Evolutionary conservation across 768 basidiomycete genomes (phyloP).

Genomic region (Tylopilus intermedius): DNA sequence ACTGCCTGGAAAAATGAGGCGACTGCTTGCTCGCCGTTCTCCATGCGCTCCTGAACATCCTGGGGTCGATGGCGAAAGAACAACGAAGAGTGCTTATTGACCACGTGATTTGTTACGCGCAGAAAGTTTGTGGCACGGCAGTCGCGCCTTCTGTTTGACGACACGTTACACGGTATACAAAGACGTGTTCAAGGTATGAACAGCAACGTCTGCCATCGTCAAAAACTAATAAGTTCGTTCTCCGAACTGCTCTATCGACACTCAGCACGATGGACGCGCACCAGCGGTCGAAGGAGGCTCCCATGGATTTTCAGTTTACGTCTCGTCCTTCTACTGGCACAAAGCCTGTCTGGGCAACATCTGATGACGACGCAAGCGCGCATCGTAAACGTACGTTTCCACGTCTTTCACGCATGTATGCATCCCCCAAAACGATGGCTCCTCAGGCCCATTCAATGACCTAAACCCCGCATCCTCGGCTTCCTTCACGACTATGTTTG

Average conservation of each 20-base stretch:
- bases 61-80: slow-evolving; percentile 2
- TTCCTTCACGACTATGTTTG: slow-evolving; percentile 49
- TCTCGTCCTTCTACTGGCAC: slow-evolving; percentile 49
- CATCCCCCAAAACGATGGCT: slow-evolving; percentile 26
- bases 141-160: slow-evolving; percentile 12
- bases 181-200: slow-evolving; percentile 13
- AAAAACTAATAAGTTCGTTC: background rate
- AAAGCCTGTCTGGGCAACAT: slow-evolving; percentile 55
- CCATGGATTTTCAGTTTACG: slow-evolving; percentile 89
- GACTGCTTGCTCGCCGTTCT: slow-evolving; percentile 18
- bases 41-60: slow-evolving; percentile 30
- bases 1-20: slow-evolving; percentile 8
- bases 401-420: slow-evolving; percentile 23
- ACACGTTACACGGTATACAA: background rate
- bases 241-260: background rate
- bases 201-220: background rate
- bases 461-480: slow-evolving; percentile 35
- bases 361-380: slow-evolving; percentile 43
- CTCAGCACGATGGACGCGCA: slow-evolving; percentile 23
- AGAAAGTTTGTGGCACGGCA: slow-evolving; percentile 3
- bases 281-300: slow-evolving; percentile 66
- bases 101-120: slow-evolving; percentile 25
- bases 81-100: slow-evolving; percentile 1
- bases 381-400: slow-evolving; percentile 64
- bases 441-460: slow-evolving; percentile 40